phyloP scores from a whole-genome alignment of 2,329 filamentous ascomycete species.

The Chrysoporthe deuterocubensis region DNA sequence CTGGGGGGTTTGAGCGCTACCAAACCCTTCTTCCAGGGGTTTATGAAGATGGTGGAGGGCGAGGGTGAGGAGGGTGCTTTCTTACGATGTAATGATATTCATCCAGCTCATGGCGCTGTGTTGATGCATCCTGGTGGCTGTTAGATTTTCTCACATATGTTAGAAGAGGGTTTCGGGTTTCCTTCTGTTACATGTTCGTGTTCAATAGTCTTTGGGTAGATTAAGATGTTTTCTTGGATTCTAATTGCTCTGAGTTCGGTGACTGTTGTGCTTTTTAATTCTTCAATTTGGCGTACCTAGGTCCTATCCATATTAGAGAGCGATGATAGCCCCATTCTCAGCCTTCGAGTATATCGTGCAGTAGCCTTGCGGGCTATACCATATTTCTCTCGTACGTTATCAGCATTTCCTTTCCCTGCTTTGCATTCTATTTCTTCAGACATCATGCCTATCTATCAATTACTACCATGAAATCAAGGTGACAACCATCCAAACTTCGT shows the following conservation, averaged over 20 bases:
- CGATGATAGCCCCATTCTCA: background rate
- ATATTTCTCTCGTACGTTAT: too few species aligned
- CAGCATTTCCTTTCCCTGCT: too few species aligned
- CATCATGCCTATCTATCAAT: too few species aligned
- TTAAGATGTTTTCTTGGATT: conserved; percentile 1
- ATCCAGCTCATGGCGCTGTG: conserved; percentile 16
- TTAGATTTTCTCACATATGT: conserved; percentile 10
- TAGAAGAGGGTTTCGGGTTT: conserved; percentile 12
- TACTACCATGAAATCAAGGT: too few species aligned
- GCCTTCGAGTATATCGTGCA: too few species aligned
- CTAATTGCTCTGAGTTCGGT: background rate
- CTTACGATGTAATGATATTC: conserved; percentile 17
- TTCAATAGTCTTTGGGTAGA: conserved; percentile 7
- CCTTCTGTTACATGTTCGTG: background rate
- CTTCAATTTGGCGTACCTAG: too few species aligned
- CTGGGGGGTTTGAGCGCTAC: conserved; percentile 24
- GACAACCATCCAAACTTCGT: too few species aligned
- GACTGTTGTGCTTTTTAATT: too few species aligned
- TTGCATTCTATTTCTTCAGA: too few species aligned
- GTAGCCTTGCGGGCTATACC: too few species aligned
- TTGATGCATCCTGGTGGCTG: conserved; percentile 11
- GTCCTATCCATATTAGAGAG: background rate
- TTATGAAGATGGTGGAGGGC: conserved; percentile 2
- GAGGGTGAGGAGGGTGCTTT: background rate
- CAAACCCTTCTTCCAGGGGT: conserved; percentile 19